Evolutionary conservation across 1,284 basidiomycete species (phyloP).

Genomic region (Pyrrhoderma lamaoense): DNA sequence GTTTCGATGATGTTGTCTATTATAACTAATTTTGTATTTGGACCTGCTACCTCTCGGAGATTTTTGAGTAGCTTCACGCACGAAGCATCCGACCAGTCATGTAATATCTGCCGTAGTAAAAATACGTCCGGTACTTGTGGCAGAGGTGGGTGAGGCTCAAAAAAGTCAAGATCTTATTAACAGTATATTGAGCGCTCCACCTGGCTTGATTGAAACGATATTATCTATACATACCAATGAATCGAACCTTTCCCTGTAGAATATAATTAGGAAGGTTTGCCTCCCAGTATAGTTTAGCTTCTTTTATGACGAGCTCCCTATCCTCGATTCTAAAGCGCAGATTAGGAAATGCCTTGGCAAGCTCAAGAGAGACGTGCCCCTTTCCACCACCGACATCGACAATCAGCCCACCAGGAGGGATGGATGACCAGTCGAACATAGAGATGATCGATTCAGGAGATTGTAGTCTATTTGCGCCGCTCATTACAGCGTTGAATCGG

Average conservation of each 20-base stretch:
- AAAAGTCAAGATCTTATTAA: conserved; percentile 20
- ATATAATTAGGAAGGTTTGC: neutral
- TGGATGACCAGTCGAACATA: conserved; percentile 15
- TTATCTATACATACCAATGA: conserved; percentile 2
- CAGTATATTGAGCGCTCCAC: neutral
- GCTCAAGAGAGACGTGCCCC: conserved; percentile 17
- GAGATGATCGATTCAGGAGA: conserved; percentile 4
- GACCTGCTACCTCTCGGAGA: conserved; percentile 22
- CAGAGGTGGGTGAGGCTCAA: conserved; percentile 22
- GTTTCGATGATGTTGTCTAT: conserved; percentile 22
- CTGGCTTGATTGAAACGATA: neutral
- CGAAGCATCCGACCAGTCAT: conserved; percentile 25
- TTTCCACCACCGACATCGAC: conserved; percentile 22
- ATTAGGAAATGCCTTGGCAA: conserved; percentile 15
- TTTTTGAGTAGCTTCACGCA: conserved; percentile 23
- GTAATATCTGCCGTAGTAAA: conserved; percentile 23
- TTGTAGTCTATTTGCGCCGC: conserved; percentile 11
- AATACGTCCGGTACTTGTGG: conserved; percentile 22
- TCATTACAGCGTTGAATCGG: conserved; percentile 19
- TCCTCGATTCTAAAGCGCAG: conserved; percentile 21
- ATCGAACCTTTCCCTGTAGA: conserved; percentile 2
- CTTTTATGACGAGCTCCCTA: conserved; percentile 1
- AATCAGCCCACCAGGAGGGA: conserved; percentile 12
- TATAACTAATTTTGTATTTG: conserved; percentile 21
- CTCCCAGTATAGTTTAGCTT: conserved; percentile 15